Base-by-base conservation (phyloP, 768 basidiomycete genomes). In the Phanerodontia chrysosporium region DNA sequence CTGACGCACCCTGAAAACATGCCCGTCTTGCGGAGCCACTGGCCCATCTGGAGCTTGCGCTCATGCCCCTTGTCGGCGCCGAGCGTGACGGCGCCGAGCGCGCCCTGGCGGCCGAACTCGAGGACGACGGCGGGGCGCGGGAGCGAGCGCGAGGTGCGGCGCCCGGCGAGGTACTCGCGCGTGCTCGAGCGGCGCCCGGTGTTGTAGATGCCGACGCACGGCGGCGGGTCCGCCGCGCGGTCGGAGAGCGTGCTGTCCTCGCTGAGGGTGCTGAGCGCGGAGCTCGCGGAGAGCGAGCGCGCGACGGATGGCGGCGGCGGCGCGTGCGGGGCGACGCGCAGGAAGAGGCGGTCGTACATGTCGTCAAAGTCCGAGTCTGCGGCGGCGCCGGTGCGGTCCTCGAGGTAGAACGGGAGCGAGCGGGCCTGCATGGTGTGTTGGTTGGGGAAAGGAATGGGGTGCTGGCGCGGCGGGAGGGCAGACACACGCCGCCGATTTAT, bases 271-370 rank as follows among this genome's bases (percentile, higher is more conserved):
- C 27, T 28, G 49, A 8, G 13, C 2, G 49, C 25, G 5, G 49
- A 53, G 35, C 32, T 36, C 21, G 51, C n/a, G 32, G 48, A 51
- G 46, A 25, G 6, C 6, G 30, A 22, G 42, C 55, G 39, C 13
- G 53, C 27, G 14, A 39, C 10, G 52, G 21, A 6, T 29, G 13
- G 55, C 21, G 39, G 58, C 39, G 39, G 49, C 16, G 54, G 28
- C 4, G 84, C 80, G 22, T 75, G 71, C 2, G 81, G 79, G 5
- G 80, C 71, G 35, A 90, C 78, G 58, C 83, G 86, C 52, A 87
- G 78, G 74, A 87, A 90, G 62, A 84, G 73, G 56, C 89, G 82
- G 71, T 91, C 89, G 67, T 90, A 90, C 64, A 89, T 81, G 65
- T 91, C 89, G 67, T 89, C 87, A 62, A 83, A 90, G 75, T 91